These are phyloP conservation scores for Sanghuangporus baumii DNA, from an alignment of 1,284 basidiomycete genomes.

Conservation along the genomic window DNA sequence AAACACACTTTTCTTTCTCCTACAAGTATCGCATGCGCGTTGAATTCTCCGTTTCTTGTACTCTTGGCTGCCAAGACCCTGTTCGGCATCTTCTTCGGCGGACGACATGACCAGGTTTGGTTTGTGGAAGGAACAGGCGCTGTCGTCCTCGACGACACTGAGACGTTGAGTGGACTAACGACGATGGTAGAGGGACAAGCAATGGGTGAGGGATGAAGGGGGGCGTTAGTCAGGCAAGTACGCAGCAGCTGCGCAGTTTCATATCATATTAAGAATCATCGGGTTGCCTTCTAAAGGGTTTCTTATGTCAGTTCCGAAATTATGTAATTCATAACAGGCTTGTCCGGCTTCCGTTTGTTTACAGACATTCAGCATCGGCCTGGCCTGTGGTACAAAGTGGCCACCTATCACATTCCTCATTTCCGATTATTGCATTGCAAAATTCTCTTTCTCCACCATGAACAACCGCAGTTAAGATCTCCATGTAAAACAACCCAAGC, in stretches of 20 bases:
- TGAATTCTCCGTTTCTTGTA: constrained; percentile 66
- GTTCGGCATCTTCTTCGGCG: constrained; percentile 37
- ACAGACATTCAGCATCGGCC: not conserved
- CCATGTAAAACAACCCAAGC: too few relatives aligned
- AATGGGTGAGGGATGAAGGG: not conserved
- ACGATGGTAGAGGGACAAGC: not conserved
- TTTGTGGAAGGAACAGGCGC: not conserved
- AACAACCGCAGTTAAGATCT: too few relatives aligned
- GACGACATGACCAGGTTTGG: constrained; percentile 34
- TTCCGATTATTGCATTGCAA: not conserved
- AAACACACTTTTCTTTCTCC: constrained; percentile 66
- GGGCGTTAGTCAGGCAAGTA: not conserved
- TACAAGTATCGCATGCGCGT: constrained; percentile 70
- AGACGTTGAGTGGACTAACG: not conserved
- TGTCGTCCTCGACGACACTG: not conserved
- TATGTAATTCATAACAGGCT: not conserved
- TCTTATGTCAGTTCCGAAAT: not conserved
- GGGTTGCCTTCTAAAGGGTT: not conserved
- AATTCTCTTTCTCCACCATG: not conserved
- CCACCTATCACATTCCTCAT: not conserved
- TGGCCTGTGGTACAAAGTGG: not conserved
- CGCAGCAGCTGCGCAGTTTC: not conserved
- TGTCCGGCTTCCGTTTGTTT: not conserved
- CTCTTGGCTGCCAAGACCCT: constrained; percentile 21
- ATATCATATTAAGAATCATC: not conserved